phyloP scores from a whole-genome alignment of 1,139 yeast species.

The Saccharomyces hybrid region DNA sequence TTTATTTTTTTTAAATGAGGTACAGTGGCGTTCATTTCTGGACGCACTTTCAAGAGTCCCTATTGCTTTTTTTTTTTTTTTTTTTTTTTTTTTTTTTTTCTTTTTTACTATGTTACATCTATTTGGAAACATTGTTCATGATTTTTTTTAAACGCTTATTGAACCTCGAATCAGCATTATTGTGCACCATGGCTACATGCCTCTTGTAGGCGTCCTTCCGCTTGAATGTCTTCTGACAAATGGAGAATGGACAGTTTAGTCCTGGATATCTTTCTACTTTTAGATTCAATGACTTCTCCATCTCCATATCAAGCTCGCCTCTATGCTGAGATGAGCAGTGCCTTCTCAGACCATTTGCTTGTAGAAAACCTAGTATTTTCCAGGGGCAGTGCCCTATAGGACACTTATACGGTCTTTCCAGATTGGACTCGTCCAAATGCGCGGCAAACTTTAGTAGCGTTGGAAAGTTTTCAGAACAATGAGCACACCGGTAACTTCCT shows the following conservation, averaged over 20 bases:
- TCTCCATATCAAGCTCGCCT: conserved; percentile 21
- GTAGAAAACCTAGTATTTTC: conserved; percentile 51
- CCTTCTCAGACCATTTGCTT: conserved; percentile 53
- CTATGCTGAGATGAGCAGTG: conserved; percentile 55
- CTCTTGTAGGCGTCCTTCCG: conserved; percentile 52
- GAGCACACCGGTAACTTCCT: conserved; percentile 47
- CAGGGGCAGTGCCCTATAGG: conserved; percentile 54
- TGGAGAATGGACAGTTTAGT: conserved; percentile 32
- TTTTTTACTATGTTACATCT: neutral
- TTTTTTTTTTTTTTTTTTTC: too few species aligned
- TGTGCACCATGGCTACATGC: conserved; percentile 48
- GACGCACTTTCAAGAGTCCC: conserved; percentile 1
- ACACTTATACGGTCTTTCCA: conserved; percentile 43
- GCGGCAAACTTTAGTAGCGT: conserved; percentile 38
- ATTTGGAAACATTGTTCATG: conserved; percentile 7
- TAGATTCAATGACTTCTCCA: conserved; percentile 22
- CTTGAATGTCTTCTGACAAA: conserved; percentile 49
- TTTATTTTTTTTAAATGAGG: neutral
- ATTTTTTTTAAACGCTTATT: conserved; percentile 34
- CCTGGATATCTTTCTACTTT: conserved; percentile 26
- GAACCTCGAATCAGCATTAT: conserved; percentile 39
- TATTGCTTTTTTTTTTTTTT: neutral
- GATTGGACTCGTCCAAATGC: conserved; percentile 41
- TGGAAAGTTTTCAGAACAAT: conserved; percentile 40
- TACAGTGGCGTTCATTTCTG: neutral